Conservation (phyloP, 2,329 filamentous ascomycete species). For the Hymenoscyphus repandus region DNA sequence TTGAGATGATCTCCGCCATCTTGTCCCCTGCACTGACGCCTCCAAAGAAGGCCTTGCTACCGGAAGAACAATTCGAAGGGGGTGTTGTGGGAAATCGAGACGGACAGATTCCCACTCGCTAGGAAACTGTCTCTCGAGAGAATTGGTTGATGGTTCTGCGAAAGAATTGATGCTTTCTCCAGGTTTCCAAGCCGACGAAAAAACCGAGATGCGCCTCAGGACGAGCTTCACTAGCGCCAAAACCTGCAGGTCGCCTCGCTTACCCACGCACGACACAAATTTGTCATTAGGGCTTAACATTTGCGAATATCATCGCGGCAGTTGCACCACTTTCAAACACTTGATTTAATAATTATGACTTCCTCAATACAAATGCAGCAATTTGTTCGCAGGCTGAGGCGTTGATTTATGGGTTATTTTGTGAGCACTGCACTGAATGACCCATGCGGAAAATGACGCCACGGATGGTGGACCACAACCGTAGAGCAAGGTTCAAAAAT, state of each 20-base stretch:
- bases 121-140: constrained; percentile 35
- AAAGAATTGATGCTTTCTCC: constrained; percentile 6
- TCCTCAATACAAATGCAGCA: no score
- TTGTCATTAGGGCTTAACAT: background rate
- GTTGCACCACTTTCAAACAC: no score
- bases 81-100: constrained; percentile 27
- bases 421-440: no score
- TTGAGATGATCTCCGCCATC: constrained; percentile 35
- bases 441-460: no score
- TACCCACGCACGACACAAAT: background rate
- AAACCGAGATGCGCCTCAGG: constrained; percentile 2
- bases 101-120: constrained; percentile 31
- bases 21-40: constrained; percentile 33
- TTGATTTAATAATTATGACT: no score
- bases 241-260: constrained; percentile 1
- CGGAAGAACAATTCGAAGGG: constrained; percentile 33
- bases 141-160: constrained; percentile 11
- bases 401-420: no score
- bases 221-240: background rate
- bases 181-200: constrained; percentile 4
- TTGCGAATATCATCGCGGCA: no score
- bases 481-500: no score
- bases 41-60: constrained; percentile 35
- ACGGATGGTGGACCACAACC: no score
- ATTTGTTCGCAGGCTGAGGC: no score